These are phyloP conservation scores for Penicillium desertorum DNA, from an alignment of 495 filamentous ascomycete species.

Conservation along the genomic window DNA sequence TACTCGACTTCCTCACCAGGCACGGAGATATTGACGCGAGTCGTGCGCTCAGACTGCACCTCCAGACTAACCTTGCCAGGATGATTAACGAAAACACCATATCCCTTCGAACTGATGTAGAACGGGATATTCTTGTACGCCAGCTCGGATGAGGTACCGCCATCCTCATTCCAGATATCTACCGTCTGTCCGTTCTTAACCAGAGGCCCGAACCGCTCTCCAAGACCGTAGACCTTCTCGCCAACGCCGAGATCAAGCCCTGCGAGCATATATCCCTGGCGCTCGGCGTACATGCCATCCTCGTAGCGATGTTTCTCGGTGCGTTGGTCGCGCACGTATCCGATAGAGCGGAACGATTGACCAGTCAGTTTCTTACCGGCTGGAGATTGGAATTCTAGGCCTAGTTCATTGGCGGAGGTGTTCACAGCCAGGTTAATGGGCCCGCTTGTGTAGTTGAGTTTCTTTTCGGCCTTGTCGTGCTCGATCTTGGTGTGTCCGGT, in stretches of 20 bases:
- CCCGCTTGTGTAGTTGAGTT: constrained; percentile 57
- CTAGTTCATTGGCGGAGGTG: constrained; percentile 53
- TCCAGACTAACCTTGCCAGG: constrained; percentile 61
- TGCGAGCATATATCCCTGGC: constrained; percentile 60
- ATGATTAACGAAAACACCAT: constrained; percentile 69
- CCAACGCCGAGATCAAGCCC: constrained; percentile 63
- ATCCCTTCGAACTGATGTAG: constrained; percentile 65
- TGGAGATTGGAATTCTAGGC: constrained; percentile 53
- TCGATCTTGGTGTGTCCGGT: constrained; percentile 46
- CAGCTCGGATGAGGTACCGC: constrained; percentile 67
- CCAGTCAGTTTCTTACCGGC: constrained; percentile 54
- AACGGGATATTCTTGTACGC: constrained; percentile 76
- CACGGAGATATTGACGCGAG: constrained; percentile 62
- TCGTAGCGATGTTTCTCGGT: constrained; percentile 48
- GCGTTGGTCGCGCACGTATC: constrained; percentile 54
- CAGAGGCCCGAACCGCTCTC: constrained; percentile 68
- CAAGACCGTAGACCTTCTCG: constrained; percentile 67
- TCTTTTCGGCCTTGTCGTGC: constrained; percentile 38
- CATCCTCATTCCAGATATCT: constrained; percentile 70
- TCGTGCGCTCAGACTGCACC: constrained; percentile 66
- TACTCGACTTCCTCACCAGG: constrained; percentile 58
- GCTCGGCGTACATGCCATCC: constrained; percentile 54
- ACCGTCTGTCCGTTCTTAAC: constrained; percentile 69
- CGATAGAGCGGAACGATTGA: constrained; percentile 59
- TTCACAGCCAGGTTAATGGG: constrained; percentile 53